These are phyloP conservation scores for Colletotrichum zoysiae DNA, from an alignment of 2,329 filamentous ascomycete genomes.

Conservation along the genomic window DNA sequence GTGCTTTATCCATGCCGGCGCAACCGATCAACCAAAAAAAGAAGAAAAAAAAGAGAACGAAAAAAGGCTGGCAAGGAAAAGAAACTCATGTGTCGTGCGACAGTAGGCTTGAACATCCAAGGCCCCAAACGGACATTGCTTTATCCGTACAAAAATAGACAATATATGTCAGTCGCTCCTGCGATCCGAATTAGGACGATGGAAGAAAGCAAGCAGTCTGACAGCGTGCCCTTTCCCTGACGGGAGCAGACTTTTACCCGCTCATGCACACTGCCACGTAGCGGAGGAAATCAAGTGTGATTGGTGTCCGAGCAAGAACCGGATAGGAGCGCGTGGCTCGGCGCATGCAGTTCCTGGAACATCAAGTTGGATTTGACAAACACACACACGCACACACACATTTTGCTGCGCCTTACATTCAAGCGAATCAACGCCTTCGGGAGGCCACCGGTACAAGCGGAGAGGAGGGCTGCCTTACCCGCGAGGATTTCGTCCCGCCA, in stretches of 20 bases:
- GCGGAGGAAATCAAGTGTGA: neutral
- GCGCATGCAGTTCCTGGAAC: conserved; percentile 9
- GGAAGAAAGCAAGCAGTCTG: conserved; percentile 1
- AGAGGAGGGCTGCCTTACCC: conserved; percentile 3
- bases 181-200: neutral
- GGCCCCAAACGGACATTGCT: neutral
- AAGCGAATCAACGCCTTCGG: neutral
- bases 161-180: neutral
- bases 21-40: neutral
- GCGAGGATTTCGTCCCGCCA: conserved; percentile 23
- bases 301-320: neutral
- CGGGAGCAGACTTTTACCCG: neutral
- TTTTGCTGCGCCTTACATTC: neutral
- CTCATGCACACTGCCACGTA: neutral
- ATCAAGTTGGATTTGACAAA: neutral
- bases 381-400: neutral
- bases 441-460: neutral
- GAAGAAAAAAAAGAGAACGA: neutral
- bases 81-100: neutral
- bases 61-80: no score
- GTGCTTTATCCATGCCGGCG: neutral
- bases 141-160: neutral
- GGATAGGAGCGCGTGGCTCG: neutral
- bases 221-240: neutral
- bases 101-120: neutral